A percentile compares a stretch with the other conserved stretches of the same genome.
Conservation (phyloP, 2,329 filamentous ascomycete genomes). For the Stemphylium vesicarium region DNA sequence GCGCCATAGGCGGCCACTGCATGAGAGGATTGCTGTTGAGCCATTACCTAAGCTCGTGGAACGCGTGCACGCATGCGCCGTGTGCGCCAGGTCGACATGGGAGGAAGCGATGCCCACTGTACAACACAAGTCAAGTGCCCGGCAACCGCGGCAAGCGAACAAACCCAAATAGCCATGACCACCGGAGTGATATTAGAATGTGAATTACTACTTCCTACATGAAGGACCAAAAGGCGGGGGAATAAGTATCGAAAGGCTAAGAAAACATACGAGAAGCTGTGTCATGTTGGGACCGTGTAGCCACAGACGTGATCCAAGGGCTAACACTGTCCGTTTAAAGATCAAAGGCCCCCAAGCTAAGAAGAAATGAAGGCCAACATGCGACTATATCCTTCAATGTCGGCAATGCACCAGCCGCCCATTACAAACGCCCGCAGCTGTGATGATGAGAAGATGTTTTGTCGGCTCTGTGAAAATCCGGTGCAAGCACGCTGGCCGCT, state of each 20-base stretch:
- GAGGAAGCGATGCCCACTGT: neutral
- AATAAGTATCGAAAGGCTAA: constrained; percentile 51
- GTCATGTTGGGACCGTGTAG: constrained; percentile 41
- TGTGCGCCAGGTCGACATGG: too few relatives aligned
- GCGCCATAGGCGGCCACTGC: too few relatives aligned
- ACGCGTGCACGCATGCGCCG: neutral
- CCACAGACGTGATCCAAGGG: constrained; percentile 28
- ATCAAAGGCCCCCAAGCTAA: constrained; percentile 35
- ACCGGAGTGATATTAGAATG: constrained; percentile 47
- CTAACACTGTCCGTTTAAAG: constrained; percentile 34
- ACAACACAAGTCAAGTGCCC: neutral
- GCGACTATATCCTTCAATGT: constrained; percentile 28
- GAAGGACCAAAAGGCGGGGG: constrained; percentile 47
- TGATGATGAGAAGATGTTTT: constrained; percentile 26
- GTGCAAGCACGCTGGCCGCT: constrained; percentile 38
- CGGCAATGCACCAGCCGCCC: constrained; percentile 37
- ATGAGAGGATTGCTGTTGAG: too few relatives aligned
- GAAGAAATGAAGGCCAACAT: constrained; percentile 39
- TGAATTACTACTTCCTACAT: constrained; percentile 52
- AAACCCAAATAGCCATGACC: constrained; percentile 14
- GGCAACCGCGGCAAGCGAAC: too few relatives aligned
- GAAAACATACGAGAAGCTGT: constrained; percentile 49
- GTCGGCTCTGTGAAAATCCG: constrained; percentile 25
- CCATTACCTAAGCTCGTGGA: too few relatives aligned
- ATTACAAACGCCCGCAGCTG: constrained; percentile 45